Evolutionary conservation across 345 rosid genomes (phyloP), one percentile per base, ranked within the genome.

Genomic region (Cardamine resedifolia): DNA sequence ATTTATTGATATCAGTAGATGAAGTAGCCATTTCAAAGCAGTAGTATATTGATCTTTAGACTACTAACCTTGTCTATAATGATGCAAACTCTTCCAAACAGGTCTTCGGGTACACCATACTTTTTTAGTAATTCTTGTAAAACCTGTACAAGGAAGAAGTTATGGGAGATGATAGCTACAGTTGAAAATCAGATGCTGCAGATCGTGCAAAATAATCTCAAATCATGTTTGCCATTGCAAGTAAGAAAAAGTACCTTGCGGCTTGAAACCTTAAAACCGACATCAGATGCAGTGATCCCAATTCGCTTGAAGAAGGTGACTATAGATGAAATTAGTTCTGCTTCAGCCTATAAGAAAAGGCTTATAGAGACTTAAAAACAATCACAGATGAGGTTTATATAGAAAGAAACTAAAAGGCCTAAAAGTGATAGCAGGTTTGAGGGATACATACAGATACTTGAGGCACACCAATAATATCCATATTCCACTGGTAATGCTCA

Each of bases 401-500:
- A 76, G 8, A 49, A 43, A 60, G 65, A 76, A 62, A 30, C 15
- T n/a, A 10, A 15, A 48, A 66, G 36, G 4, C 27, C 38, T 3
- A 7, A 11, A 67, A 62, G 77, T 44, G 21, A 47, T 7, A 30
- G 44, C 10, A 72, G 57, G 33, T 51, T 52, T 55, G 27, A 78
- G 43, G 34, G 79, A 49, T 45, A 74, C 87, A 79, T 72, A 94
- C 97, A 0, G 85, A 84, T 39, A 94, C 96, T 80, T 87, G 87
- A 69, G 97, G 90, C 20, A 88, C 89, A 70, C 96, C 99, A 45
- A 89, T 84, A n/a, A 91, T 87, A 83, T 94, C 99, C 99, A 94
- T 94, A 78, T 94, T 91, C 99, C 99, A 88, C 63, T 94, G 99
- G 72, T 94, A 94, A 83, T 94, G 99, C 81, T 94, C 96, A 21